Conservation (phyloP, 768 basidiomycete genomes). For the Termitomyces sp. region DNA sequence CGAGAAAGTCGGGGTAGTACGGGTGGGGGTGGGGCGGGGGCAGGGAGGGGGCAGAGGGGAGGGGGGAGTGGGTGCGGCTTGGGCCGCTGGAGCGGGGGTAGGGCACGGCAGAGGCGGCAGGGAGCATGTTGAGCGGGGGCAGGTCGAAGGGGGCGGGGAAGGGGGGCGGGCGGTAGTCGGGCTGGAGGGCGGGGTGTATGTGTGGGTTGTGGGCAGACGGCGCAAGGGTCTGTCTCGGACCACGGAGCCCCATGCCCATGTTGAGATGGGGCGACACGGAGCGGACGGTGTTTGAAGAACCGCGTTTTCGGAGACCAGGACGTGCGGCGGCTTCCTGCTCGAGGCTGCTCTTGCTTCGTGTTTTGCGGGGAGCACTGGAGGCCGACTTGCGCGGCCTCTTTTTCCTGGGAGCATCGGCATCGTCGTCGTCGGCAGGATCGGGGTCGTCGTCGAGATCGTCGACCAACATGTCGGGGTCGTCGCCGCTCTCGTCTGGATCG, state of each 20-base stretch:
- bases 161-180: constrained; percentile 8
- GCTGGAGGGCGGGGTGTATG: constrained; percentile 15
- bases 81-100: constrained; percentile 38
- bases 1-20: constrained; percentile 29
- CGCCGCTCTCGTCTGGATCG: constrained; percentile 30
- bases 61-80: constrained; percentile 68
- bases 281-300: constrained; percentile 1
- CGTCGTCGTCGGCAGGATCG: constrained; percentile 40
- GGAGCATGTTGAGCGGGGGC: constrained; percentile 42
- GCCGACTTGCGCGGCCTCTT: constrained; percentile 46
- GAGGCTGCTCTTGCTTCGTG: constrained; percentile 11
- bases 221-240: constrained; percentile 4
- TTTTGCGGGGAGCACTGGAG: constrained; percentile 25
- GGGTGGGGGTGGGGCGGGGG: constrained; percentile 17
- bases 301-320: constrained; percentile 13
- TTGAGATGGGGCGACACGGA: constrained; percentile 11
- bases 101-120: constrained; percentile 20
- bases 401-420: constrained; percentile 41
- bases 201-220: constrained; percentile 10
- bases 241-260: constrained; percentile 18
- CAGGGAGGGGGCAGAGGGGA: not conserved
- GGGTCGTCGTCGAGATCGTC: constrained; percentile 30
- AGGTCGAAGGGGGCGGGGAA: constrained; percentile 50
- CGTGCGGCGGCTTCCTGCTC: constrained; percentile 10
- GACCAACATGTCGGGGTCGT: constrained; percentile 31